These are phyloP conservation scores for Tilletia indica DNA, from an alignment of 1,284 basidiomycete genomes.

Conservation along the genomic window DNA sequence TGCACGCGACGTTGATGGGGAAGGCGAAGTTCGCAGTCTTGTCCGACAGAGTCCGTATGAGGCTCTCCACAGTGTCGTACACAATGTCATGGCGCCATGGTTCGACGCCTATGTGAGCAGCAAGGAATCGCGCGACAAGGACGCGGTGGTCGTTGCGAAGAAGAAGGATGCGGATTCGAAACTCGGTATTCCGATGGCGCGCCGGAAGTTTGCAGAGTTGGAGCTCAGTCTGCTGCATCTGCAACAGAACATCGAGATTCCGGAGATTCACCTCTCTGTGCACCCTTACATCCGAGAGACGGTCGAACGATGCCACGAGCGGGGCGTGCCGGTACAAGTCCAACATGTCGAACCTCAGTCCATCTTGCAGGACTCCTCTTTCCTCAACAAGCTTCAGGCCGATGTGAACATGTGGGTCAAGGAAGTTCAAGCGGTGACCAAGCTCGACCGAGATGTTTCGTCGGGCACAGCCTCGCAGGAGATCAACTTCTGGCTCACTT, in stretches of 20 bases:
- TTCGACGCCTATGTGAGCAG: slow-evolving; percentile 88
- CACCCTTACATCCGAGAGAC: slow-evolving; percentile 86
- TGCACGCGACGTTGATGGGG: not conserved
- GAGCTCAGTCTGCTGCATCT: slow-evolving; percentile 93
- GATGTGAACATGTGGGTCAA: slow-evolving; percentile 99
- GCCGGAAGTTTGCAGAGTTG: slow-evolving; percentile 98
- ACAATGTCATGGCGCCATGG: slow-evolving; percentile 93
- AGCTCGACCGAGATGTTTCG: slow-evolving; percentile 82
- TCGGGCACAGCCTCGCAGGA: slow-evolving; percentile 96
- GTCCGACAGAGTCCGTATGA: slow-evolving; percentile 71
- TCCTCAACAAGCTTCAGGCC: slow-evolving; percentile 88
- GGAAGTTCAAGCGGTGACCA: slow-evolving; percentile 93
- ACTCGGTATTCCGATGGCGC: slow-evolving; percentile 90
- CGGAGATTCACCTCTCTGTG: slow-evolving; percentile 87
- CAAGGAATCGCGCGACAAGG: slow-evolving; percentile 45
- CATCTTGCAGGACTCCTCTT: slow-evolving; percentile 78
- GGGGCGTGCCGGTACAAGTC: slow-evolving; percentile 67
- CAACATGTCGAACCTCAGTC: slow-evolving; percentile 70
- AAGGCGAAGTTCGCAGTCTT: slow-evolving; percentile 20
- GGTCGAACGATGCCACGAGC: slow-evolving; percentile 61
- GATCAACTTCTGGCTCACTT: slow-evolving; percentile 96
- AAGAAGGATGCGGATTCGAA: slow-evolving; percentile 62
- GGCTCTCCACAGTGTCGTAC: slow-evolving; percentile 91
- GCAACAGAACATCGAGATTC: slow-evolving; percentile 98
- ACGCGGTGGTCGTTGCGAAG: slow-evolving; percentile 29